These are phyloP conservation scores for Incumbomyces delicatus DNA, from an alignment of 2,329 filamentous ascomycete species.

Conservation along the genomic window DNA sequence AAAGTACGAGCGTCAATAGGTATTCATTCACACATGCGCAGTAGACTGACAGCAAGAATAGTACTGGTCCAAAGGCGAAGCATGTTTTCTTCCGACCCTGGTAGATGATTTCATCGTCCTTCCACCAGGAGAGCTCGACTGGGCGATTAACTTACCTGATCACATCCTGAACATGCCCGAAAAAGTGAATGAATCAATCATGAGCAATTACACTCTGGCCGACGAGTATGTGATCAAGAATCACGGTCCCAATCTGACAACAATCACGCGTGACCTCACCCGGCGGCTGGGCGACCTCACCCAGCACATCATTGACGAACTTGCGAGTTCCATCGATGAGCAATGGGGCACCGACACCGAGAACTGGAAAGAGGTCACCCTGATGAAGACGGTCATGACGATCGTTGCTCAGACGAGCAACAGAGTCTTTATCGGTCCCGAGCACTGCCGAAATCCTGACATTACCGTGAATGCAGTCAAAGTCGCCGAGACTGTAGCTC, in stretches of 20 bases:
- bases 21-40: neutral
- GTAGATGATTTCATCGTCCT: neutral
- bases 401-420: slow-evolving; percentile 35
- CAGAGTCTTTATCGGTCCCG: slow-evolving; percentile 34
- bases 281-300: slow-evolving; percentile 29
- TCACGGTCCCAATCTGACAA: slow-evolving; percentile 33
- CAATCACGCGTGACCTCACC: slow-evolving; percentile 33
- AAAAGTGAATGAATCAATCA: slow-evolving; percentile 31
- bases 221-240: slow-evolving; percentile 27
- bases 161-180: slow-evolving; percentile 27
- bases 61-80: neutral
- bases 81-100: neutral
- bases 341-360: slow-evolving; percentile 30
- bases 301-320: slow-evolving; percentile 30
- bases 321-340: slow-evolving; percentile 25
- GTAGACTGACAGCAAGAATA: neutral
- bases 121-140: slow-evolving; percentile 19
- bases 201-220: slow-evolving; percentile 31
- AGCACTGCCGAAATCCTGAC: slow-evolving; percentile 27
- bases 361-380: slow-evolving; percentile 28
- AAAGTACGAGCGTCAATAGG: neutral
- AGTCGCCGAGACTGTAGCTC: slow-evolving; percentile 41
- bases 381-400: slow-evolving; percentile 27
- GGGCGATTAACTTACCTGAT: slow-evolving; percentile 36
- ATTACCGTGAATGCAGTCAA: slow-evolving; percentile 40